phyloP scores from a whole-genome alignment of 2,329 filamentous ascomycete genomes.

The Onygenales sp. region DNA sequence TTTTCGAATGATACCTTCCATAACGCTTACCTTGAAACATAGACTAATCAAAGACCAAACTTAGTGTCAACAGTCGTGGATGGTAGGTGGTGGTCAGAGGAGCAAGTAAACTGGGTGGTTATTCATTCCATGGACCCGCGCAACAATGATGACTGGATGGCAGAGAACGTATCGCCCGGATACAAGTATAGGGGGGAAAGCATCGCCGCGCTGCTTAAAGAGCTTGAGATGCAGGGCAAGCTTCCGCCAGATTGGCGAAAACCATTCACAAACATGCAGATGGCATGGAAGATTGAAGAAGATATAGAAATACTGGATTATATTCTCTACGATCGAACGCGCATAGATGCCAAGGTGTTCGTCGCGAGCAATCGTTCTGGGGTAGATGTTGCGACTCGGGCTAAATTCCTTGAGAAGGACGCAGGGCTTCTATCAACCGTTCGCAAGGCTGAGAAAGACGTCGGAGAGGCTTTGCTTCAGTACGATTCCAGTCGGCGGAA shows the following conservation, averaged over 20 bases:
- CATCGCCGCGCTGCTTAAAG: constrained; percentile 7
- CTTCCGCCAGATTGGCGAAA: constrained; percentile 10
- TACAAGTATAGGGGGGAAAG: constrained; percentile 2
- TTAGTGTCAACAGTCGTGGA: too few relatives aligned
- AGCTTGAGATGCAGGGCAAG: constrained; percentile 7
- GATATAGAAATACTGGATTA: constrained; percentile 13
- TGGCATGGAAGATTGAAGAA: constrained; percentile 10
- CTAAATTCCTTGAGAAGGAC: constrained; percentile 10
- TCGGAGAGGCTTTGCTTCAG: constrained; percentile 5
- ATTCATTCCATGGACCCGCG: constrained; percentile 7
- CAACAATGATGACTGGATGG: constrained; percentile 7
- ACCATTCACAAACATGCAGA: not conserved
- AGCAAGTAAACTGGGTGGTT: constrained; percentile 11
- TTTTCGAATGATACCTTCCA: too few relatives aligned
- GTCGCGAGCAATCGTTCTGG: constrained; percentile 10
- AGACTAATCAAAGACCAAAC: too few relatives aligned
- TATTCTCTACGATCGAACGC: constrained; percentile 8
- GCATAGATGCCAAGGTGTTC: constrained; percentile 11
- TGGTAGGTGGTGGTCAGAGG: constrained; percentile 8
- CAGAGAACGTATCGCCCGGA: constrained; percentile 8
- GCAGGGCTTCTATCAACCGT: constrained; percentile 4
- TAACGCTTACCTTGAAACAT: too few relatives aligned
- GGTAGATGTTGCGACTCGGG: constrained; percentile 6
- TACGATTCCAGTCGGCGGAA: not conserved
- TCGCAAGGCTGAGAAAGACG: constrained; percentile 4